These are phyloP conservation scores for Leccinum incarnatum DNA, from an alignment of 768 basidiomycete genomes.

Conservation along the genomic window DNA sequence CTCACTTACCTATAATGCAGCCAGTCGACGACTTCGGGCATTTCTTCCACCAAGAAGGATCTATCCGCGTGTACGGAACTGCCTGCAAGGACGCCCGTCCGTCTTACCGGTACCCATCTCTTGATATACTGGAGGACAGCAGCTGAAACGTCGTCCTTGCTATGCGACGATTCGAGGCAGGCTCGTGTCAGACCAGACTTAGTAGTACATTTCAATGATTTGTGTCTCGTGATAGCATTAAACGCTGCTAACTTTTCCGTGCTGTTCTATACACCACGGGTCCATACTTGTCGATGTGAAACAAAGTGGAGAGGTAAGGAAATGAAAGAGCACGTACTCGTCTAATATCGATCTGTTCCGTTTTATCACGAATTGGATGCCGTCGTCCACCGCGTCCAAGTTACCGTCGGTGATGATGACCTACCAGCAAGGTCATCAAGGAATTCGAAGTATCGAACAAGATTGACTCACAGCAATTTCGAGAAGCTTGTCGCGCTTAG, in stretches of 20 bases:
- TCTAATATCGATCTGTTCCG: conserved; percentile 71
- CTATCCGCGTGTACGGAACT: conserved; percentile 85
- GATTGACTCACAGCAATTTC: conserved; percentile 61
- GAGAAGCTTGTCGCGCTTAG: conserved; percentile 63
- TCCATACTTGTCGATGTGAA: conserved; percentile 59
- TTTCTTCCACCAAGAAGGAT: conserved; percentile 66
- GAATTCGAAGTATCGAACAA: not conserved
- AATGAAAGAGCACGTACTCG: conserved; percentile 42
- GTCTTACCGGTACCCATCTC: conserved; percentile 72
- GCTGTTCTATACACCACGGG: conserved; percentile 83
- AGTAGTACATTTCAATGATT: not conserved
- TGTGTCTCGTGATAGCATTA: not conserved
- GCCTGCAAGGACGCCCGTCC: conserved; percentile 74
- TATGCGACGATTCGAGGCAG: conserved; percentile 69
- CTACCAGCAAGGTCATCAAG: conserved; percentile 31
- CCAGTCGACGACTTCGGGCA: conserved; percentile 79
- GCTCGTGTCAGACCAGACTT: conserved; percentile 82
- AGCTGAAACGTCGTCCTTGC: conserved; percentile 55
- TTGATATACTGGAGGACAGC: conserved; percentile 75
- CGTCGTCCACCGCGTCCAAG: conserved; percentile 76
- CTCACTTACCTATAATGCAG: conserved; percentile 69
- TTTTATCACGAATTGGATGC: conserved; percentile 71
- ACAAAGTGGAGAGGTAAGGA: not conserved
- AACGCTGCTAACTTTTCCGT: conserved; percentile 54
- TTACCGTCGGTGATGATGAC: conserved; percentile 89